These are phyloP conservation scores for Aspergillus cristatus DNA, from an alignment of 495 filamentous ascomycete species.

Conservation along the genomic window DNA sequence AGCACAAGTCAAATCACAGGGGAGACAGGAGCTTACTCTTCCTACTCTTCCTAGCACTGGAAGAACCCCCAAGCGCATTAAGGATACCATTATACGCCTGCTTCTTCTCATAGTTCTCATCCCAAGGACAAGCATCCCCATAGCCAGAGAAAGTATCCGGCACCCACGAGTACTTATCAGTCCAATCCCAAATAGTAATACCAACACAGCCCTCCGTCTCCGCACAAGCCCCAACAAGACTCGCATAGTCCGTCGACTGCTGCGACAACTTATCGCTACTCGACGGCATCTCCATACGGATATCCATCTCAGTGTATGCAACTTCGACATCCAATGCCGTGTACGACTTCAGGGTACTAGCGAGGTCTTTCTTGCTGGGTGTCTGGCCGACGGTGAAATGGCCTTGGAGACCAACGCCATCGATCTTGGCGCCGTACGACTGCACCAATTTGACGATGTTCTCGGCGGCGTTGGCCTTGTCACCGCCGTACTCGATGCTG, in stretches of 20 bases:
- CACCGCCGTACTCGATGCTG: conserved; percentile 49
- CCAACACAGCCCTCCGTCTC: conserved; percentile 52
- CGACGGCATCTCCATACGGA: conserved; percentile 43
- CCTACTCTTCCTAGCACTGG: background rate
- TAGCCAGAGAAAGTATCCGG: conserved; percentile 43
- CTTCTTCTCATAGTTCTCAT: conserved; percentile 46
- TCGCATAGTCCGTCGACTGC: conserved; percentile 51
- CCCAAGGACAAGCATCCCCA: conserved; percentile 44
- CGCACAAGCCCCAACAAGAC: conserved; percentile 49
- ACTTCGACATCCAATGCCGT: conserved; percentile 47
- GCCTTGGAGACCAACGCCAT: conserved; percentile 56
- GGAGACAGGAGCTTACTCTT: no score
- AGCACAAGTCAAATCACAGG: no score
- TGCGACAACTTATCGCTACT: conserved; percentile 36
- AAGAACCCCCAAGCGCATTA: conserved; percentile 16
- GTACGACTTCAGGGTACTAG: conserved; percentile 40
- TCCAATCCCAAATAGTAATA: conserved; percentile 59
- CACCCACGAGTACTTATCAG: conserved; percentile 54
- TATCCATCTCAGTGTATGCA: conserved; percentile 55
- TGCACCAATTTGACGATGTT: conserved; percentile 46
- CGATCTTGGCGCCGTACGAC: conserved; percentile 45
- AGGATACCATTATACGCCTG: conserved; percentile 43
- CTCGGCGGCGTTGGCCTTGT: conserved; percentile 37
- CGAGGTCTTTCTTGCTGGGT: conserved; percentile 37
- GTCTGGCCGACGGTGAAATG: conserved; percentile 51